Percentiles rank a stretch among this genome's conserved stretches.
Evolutionary conservation across 805 yeast species (phyloP).

Genomic region (Diddensiella caesifluorescens): DNA sequence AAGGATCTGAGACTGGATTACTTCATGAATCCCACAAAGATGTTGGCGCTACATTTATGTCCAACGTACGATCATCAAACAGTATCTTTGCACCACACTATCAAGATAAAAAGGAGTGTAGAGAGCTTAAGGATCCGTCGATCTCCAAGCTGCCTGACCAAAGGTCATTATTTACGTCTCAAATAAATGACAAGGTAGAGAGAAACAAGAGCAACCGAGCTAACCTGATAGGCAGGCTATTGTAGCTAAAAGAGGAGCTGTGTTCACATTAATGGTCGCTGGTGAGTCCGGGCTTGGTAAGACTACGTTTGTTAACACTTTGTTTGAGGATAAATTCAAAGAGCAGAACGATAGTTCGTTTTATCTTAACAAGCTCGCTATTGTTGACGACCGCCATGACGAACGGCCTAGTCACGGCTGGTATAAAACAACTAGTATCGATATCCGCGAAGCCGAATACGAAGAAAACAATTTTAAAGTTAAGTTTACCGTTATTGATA

Average conservation of each 20-base stretch:
- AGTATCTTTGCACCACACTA: too few relatives aligned
- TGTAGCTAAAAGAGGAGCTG: constrained; percentile 52
- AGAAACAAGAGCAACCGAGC: too few relatives aligned
- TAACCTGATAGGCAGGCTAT: too few relatives aligned
- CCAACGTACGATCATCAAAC: too few relatives aligned
- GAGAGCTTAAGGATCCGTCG: not conserved
- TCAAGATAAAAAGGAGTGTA: too few relatives aligned
- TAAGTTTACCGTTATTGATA: constrained; percentile 76
- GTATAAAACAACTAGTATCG: constrained; percentile 48
- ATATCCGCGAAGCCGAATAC: constrained; percentile 57
- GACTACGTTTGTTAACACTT: constrained; percentile 82
- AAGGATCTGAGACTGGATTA: too few relatives aligned
- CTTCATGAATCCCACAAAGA: too few relatives aligned
- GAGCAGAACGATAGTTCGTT: constrained; percentile 39
- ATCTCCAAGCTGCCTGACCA: constrained; percentile 3
- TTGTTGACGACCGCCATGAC: not conserved
- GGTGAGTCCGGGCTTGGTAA: constrained; percentile 91
- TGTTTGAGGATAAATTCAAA: constrained; percentile 47
- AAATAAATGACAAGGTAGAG: too few relatives aligned
- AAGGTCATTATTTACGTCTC: too few relatives aligned
- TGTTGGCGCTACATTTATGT: too few relatives aligned
- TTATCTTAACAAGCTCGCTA: not conserved
- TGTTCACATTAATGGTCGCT: constrained; percentile 60
- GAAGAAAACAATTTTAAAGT: constrained; percentile 80
- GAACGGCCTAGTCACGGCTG: constrained; percentile 2